Base-by-base conservation (phyloP, 805 yeast genomes). In the Pichia occidentalis region DNA sequence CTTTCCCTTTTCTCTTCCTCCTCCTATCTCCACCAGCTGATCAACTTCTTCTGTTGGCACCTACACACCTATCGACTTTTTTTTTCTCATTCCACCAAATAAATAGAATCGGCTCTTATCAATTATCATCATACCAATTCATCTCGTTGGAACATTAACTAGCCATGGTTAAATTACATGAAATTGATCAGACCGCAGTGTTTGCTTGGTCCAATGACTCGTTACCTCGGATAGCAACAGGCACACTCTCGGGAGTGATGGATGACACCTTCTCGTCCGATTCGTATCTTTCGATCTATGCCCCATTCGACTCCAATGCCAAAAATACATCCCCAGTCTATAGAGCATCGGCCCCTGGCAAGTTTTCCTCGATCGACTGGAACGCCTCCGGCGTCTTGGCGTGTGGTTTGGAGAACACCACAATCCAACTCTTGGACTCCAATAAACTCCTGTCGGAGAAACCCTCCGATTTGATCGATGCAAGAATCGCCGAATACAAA, bases 231-330 rank as follows among this genome's bases (percentile, higher is more conserved):
- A 57, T 92, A 48, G 97, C 87, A 17, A 76, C 95, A 2, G 98
- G 96, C 17, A 83, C 96, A 0, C 83, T 85, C n/a, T 88, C 97
- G 0, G 97, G 97, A 7, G 94, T 96, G 11, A 82, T 92, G 51
- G 96, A 86, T 57, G 84, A 83, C 29, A 78, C 81, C 56, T 88
- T 88, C 60, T 78, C 88, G 28, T 77, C 92, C 16, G 70, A 78
- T 21, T 77, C 96, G 2, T 61, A 72, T n/a, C 64, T 92, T 41
- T 88, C 86, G 51, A 67, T 92, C 43, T 82, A 94, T 84, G 78
- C 82, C 44, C 70, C 84, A 8, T 68, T 79, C 40, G 46, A 54
- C 37, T 55, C 65, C 30, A 45, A 67, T 7, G 62, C 64, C 47
- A 47, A 55, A 27, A 53, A 61, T 14, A 21, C 27, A 18, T 13